These are phyloP conservation scores for Ceratobasidium sp. DNA, from an alignment of 1,284 basidiomycete genomes.

Conservation along the genomic window DNA sequence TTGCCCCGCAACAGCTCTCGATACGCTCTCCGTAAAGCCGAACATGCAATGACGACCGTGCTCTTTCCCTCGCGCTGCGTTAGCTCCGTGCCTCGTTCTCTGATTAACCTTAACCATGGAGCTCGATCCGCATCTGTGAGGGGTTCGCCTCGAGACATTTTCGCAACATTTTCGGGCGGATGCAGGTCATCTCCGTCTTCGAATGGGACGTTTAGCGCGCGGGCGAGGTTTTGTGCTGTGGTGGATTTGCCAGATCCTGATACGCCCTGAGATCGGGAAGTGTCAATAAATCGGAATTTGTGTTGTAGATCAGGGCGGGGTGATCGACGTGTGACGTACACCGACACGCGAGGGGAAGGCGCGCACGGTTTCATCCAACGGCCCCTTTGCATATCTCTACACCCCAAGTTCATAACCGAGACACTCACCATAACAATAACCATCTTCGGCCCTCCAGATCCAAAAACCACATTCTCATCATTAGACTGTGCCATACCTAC, in stretches of 20 bases:
- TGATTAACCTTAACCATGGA: slow-evolving; percentile 84
- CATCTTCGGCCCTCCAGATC: slow-evolving; percentile 48
- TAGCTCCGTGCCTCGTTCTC: slow-evolving; percentile 66
- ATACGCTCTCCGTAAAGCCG: slow-evolving; percentile 83
- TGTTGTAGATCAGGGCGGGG: background rate
- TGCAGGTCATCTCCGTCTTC: slow-evolving; percentile 93
- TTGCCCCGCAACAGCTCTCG: slow-evolving; percentile 79
- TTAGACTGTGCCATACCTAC: background rate
- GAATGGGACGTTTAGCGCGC: slow-evolving; percentile 71
- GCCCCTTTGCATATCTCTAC: background rate
- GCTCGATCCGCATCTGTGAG: slow-evolving; percentile 83
- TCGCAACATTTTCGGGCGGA: slow-evolving; percentile 80
- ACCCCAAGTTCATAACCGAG: background rate
- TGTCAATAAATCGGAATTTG: background rate
- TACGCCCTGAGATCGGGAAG: slow-evolving; percentile 62
- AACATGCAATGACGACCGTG: slow-evolving; percentile 80
- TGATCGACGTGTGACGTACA: background rate
- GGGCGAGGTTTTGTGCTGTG: slow-evolving; percentile 71
- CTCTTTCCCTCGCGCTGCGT: slow-evolving; percentile 44
- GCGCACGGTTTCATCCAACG: background rate
- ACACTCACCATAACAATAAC: slow-evolving; percentile 59
- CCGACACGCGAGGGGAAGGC: background rate
- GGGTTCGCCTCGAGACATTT: slow-evolving; percentile 85
- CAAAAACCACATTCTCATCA: slow-evolving; percentile 1
- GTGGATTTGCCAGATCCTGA: slow-evolving; percentile 91